These are phyloP conservation scores for Yarrowia galli DNA, from an alignment of 1,139 yeast species.

Conservation along the genomic window DNA sequence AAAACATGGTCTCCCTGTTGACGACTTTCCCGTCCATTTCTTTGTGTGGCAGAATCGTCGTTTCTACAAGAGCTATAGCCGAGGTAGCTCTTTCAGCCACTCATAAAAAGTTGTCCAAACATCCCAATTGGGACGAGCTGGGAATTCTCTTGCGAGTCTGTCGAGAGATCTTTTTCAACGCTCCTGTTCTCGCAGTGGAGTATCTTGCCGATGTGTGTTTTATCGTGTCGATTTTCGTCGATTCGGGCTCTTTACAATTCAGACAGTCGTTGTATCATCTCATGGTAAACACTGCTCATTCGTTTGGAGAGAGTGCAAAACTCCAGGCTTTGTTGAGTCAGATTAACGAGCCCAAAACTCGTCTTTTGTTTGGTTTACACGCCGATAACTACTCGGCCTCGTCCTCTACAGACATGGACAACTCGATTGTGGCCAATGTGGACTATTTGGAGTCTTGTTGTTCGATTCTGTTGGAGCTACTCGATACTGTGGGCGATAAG, in stretches of 20 bases:
- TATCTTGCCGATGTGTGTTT: conserved; percentile 77
- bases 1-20: conserved; percentile 60
- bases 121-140: conserved; percentile 76
- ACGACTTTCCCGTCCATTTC: conserved; percentile 73
- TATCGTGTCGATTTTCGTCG: conserved; percentile 73
- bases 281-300: conserved; percentile 72
- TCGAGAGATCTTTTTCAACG: conserved; percentile 75
- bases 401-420: conserved; percentile 54
- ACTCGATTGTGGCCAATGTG: conserved; percentile 60
- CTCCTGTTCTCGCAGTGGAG: conserved; percentile 67
- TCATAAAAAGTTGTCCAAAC: conserved; percentile 56
- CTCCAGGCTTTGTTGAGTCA: conserved; percentile 63
- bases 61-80: conserved; percentile 53
- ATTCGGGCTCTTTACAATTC: conserved; percentile 73
- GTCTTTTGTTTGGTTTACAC: conserved; percentile 79
- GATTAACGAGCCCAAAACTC: conserved; percentile 75
- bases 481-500: conserved; percentile 59
- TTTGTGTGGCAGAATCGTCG: conserved; percentile 70
- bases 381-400: conserved; percentile 56
- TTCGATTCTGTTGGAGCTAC: conserved; percentile 64
- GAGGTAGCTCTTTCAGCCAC: conserved; percentile 52
- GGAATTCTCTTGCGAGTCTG: conserved; percentile 72
- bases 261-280: conserved; percentile 71
- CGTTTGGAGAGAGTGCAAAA: conserved; percentile 61
- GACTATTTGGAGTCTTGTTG: conserved; percentile 69